Percentiles rank a stretch among this genome's conserved stretches.
These are phyloP conservation scores for Mycena alexandri DNA, from an alignment of 768 basidiomycete genomes.

Conservation along the genomic window DNA sequence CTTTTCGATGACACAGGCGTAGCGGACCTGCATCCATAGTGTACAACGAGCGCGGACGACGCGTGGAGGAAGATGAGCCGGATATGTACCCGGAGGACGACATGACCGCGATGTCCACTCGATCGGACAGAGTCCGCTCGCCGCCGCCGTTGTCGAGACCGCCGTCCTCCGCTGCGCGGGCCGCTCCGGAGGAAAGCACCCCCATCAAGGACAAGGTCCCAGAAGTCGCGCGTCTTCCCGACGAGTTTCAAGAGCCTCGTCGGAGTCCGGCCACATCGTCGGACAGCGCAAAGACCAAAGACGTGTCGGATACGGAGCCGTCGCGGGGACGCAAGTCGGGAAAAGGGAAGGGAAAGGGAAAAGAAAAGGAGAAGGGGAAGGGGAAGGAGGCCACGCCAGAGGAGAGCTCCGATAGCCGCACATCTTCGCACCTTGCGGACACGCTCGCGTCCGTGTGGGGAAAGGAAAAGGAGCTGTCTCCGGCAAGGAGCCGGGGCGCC, in stretches of 20 bases:
- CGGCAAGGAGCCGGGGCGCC: constrained; percentile 38
- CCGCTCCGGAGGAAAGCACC: constrained; percentile 11
- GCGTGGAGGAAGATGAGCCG: constrained; percentile 79
- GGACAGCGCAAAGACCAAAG: constrained; percentile 30
- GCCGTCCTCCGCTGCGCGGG: constrained; percentile 44
- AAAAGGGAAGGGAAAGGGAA: constrained; percentile 38
- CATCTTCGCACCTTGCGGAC: constrained; percentile 54
- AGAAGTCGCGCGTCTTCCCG: constrained; percentile 35
- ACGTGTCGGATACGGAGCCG: constrained; percentile 36
- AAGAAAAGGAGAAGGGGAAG: constrained; percentile 45
- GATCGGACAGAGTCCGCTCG: constrained; percentile 55
- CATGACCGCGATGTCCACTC: constrained; percentile 53
- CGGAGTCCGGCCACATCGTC: constrained; percentile 11
- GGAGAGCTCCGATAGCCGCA: constrained; percentile 51
- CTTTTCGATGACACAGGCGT: not conserved
- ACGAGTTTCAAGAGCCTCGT: constrained; percentile 30
- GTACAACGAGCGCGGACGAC: constrained; percentile 83
- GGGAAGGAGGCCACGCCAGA: constrained; percentile 43
- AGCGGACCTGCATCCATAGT: constrained; percentile 87
- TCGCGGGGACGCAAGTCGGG: constrained; percentile 37
- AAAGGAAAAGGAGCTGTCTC: constrained; percentile 43
- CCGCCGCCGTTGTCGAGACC: constrained; percentile 65
- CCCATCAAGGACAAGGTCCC: constrained; percentile 18
- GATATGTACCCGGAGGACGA: constrained; percentile 79
- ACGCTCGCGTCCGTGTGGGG: constrained; percentile 66